Conservation (phyloP, 371 early-diverging fungal genomes). For the Scutellospora calospora region DNA sequence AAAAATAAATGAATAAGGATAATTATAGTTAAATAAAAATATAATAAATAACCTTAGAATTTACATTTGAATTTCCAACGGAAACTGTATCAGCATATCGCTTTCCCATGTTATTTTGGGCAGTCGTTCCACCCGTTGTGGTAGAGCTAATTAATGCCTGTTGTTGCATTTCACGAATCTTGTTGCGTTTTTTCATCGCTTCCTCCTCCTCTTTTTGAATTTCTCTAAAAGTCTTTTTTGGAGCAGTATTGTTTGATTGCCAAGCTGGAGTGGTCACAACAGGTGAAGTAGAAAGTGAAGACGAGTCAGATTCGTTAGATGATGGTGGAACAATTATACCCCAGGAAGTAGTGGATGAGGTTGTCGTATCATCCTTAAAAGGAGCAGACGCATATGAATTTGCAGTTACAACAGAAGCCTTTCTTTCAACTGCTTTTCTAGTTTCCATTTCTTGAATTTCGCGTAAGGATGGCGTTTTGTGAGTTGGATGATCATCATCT, state of each 20-base stretch:
- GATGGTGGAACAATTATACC: conserved; percentile 55
- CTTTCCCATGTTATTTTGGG: conserved; percentile 46
- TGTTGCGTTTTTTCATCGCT: conserved; percentile 48
- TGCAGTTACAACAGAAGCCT: conserved; percentile 49
- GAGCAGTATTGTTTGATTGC: conserved; percentile 59
- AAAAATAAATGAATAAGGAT: neutral
- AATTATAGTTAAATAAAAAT: neutral
- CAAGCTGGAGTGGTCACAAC: conserved; percentile 61
- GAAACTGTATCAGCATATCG: conserved; percentile 61
- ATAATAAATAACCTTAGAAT: conserved; percentile 47
- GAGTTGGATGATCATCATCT: conserved; percentile 42
- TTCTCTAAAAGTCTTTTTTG: conserved; percentile 79
- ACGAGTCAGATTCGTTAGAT: conserved; percentile 45
- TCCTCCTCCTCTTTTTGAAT: conserved; percentile 83
- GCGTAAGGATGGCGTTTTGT: conserved; percentile 58
- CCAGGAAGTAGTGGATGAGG: conserved; percentile 53
- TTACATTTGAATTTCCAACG: conserved; percentile 44
- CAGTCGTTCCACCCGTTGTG: conserved; percentile 43
- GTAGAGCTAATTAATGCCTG: conserved; percentile 50
- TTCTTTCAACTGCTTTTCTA: conserved; percentile 58
- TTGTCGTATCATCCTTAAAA: conserved; percentile 20
- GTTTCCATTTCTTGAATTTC: conserved; percentile 75
- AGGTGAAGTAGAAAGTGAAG: conserved; percentile 47
- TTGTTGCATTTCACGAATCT: conserved; percentile 43
- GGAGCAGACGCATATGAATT: conserved; percentile 38